These are phyloP conservation scores for Penicillium verhagenii DNA, from an alignment of 495 filamentous ascomycete species.

Conservation along the genomic window DNA sequence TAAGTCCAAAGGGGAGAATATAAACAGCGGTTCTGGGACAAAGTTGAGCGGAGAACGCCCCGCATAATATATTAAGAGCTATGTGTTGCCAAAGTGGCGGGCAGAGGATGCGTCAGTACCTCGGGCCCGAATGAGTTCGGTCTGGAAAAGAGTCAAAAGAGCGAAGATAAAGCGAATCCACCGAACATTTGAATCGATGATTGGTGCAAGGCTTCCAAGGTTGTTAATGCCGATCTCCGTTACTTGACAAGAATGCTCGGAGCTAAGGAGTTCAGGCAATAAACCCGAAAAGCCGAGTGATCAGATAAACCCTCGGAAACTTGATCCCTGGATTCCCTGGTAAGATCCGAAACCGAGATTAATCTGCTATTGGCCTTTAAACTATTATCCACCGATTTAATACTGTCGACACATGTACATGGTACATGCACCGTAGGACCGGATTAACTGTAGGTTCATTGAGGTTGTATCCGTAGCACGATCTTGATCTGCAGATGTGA, in stretches of 20 bases:
- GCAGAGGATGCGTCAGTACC: not conserved
- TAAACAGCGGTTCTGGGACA: not conserved
- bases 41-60: not conserved
- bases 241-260: not conserved
- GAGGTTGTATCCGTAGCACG: too few species aligned
- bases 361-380: too few species aligned
- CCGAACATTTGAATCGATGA: not conserved
- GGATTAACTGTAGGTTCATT: too few species aligned
- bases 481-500: not conserved
- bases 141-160: too few species aligned
- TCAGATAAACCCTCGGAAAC: constrained; percentile 5
- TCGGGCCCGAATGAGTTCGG: not conserved
- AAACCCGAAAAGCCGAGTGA: constrained; percentile 1
- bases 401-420: too few species aligned
- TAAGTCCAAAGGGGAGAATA: not conserved
- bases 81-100: too few species aligned
- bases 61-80: not conserved
- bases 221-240: too few species aligned
- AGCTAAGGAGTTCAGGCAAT: constrained; percentile 1
- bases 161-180: not conserved
- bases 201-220: too few species aligned
- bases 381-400: too few species aligned
- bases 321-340: not conserved
- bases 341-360: not conserved
- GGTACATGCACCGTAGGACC: too few species aligned